Percentiles rank a stretch among this genome's conserved stretches.
phyloP scores from a whole-genome alignment of 2,329 filamentous ascomycete genomes.

The Claviceps sp. region DNA sequence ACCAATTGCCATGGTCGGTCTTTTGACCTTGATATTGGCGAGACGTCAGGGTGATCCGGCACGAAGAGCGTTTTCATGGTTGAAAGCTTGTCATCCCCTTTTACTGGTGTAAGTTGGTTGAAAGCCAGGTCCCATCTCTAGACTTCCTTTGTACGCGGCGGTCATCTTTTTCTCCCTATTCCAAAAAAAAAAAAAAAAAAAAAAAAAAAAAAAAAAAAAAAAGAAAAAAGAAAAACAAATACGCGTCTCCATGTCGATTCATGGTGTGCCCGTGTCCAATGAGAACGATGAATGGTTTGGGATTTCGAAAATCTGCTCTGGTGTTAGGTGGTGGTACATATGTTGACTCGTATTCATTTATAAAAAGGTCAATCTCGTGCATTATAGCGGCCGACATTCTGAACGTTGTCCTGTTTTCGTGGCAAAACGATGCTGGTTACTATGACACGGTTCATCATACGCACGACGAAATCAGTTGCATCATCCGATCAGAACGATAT shows the following conservation, averaged over 20 bases:
- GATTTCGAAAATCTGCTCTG: neutral
- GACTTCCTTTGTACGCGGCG: neutral
- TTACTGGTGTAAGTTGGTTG: slow-evolving; percentile 4
- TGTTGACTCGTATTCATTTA: neutral
- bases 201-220: no score
- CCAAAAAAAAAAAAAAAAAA: no score
- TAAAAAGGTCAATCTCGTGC: slow-evolving; percentile 4
- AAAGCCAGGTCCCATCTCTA: neutral
- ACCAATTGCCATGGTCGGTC: slow-evolving; percentile 3
- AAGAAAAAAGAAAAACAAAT: no score
- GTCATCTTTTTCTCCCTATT: neutral
- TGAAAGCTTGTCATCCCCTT: slow-evolving; percentile 4
- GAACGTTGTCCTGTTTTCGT: slow-evolving; percentile 5
- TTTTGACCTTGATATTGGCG: slow-evolving; percentile 3
- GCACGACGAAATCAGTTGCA: slow-evolving; percentile 5
- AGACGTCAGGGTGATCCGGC: slow-evolving; percentile 3
- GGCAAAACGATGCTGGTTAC: slow-evolving; percentile 6
- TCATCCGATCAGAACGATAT: slow-evolving; percentile 6
- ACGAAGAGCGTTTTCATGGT: slow-evolving; percentile 4
- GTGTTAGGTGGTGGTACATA: neutral
- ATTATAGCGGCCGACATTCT: slow-evolving; percentile 5
- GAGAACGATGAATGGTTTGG: no score
- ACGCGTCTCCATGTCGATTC: no score
- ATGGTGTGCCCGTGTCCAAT: no score
- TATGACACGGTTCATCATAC: slow-evolving; percentile 5